A percentile compares a stretch with the other conserved stretches of the same genome.
These are phyloP conservation scores for Massariosphaeria phaeospora DNA, from an alignment of 495 filamentous ascomycete species.

Conservation along the genomic window DNA sequence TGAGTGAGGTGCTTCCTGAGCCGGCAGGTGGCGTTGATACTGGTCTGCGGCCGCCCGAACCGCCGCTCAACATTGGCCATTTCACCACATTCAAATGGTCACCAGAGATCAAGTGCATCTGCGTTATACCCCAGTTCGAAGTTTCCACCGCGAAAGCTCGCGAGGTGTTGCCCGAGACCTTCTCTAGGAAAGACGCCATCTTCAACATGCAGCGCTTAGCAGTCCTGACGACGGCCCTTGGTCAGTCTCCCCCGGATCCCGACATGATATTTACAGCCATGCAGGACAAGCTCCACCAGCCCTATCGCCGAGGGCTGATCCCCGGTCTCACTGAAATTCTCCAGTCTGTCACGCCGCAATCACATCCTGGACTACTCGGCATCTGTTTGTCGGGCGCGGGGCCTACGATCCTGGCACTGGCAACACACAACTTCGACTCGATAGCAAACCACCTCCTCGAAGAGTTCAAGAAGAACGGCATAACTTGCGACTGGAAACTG, in stretches of 20 bases:
- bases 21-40: conserved; percentile 86
- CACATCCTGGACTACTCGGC: conserved; percentile 81
- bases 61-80: conserved; percentile 85
- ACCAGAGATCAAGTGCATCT: conserved; percentile 86
- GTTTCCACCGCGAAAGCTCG: conserved; percentile 85
- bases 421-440: conserved; percentile 76
- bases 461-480: conserved; percentile 61
- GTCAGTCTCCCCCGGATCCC: conserved; percentile 81
- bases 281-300: conserved; percentile 97
- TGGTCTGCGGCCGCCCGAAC: conserved; percentile 73
- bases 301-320: conserved; percentile 81
- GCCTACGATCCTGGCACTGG: conserved; percentile 88
- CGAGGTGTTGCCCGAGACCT: conserved; percentile 69
- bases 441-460: conserved; percentile 74
- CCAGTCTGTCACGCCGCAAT: conserved; percentile 72
- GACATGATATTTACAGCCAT: conserved; percentile 92
- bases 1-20: conserved; percentile 84
- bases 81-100: conserved; percentile 91
- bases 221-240: conserved; percentile 77
- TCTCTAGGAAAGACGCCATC: conserved; percentile 73
- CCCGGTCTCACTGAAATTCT: conserved; percentile 89
- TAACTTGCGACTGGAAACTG: conserved; percentile 79
- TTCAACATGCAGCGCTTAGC: conserved; percentile 94
- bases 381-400: conserved; percentile 92
- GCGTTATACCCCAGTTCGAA: conserved; percentile 91